phyloP scores from a whole-genome alignment of 2,329 filamentous ascomycete species.

The Penicillium brasilianum region DNA sequence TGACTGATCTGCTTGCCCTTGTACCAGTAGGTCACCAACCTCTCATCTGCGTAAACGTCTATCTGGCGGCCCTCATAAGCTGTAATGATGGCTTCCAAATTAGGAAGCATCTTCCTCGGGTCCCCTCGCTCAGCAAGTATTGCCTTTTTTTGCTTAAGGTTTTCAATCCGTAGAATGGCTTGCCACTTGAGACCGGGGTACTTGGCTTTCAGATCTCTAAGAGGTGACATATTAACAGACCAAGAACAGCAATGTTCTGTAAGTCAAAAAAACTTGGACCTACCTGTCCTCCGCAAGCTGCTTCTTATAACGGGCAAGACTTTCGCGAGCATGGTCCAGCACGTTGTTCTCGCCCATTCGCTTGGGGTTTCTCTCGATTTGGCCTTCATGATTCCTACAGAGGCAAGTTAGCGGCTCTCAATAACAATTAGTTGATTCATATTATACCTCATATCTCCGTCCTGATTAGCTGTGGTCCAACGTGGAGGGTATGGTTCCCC shows the following conservation, averaged over 20 bases:
- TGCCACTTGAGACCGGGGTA: not conserved
- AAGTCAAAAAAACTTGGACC: not conserved
- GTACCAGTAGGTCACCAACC: not conserved
- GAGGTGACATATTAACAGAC: not conserved
- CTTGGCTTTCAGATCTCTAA: not conserved
- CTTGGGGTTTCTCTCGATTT: not conserved
- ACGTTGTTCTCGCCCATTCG: not conserved
- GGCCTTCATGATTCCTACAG: not conserved
- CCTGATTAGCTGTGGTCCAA: too few species aligned
- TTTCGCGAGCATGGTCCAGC: not conserved
- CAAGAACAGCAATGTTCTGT: not conserved
- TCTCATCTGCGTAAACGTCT: not conserved
- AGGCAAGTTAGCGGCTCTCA: too few species aligned
- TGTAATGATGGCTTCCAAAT: not conserved
- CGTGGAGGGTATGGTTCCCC: too few species aligned
- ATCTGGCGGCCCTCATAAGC: not conserved
- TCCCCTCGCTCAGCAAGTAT: not conserved
- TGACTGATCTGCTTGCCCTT: not conserved
- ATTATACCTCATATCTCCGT: too few species aligned
- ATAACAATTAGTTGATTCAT: too few species aligned
- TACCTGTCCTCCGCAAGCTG: not conserved
- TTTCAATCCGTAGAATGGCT: conserved; percentile 1
- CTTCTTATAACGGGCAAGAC: not conserved
- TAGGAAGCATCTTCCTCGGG: not conserved
- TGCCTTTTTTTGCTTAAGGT: not conserved